These are phyloP conservation scores for Populus deltoides DNA, from an alignment of 345 rosid species.

Conservation along the genomic window DNA sequence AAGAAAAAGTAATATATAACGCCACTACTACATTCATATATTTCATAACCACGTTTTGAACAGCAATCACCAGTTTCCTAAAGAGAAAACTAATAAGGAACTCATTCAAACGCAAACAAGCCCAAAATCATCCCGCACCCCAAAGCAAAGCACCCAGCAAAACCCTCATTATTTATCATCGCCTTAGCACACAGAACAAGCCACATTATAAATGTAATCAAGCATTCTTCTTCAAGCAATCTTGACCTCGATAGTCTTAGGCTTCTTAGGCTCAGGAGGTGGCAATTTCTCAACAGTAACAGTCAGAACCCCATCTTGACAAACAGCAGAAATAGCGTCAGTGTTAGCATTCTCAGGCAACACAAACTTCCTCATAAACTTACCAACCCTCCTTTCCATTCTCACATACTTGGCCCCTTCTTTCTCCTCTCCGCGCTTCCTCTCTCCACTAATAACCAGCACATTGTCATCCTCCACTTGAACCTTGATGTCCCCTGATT, in stretches of 20 bases:
- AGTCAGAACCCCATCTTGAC: constrained; percentile 69
- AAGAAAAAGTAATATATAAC: too few relatives aligned
- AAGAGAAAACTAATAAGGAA: too few relatives aligned
- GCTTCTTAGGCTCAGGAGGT: constrained; percentile 80
- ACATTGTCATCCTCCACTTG: constrained; percentile 75
- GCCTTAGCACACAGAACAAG: neutral
- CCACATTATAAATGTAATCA: neutral
- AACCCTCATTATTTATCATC: neutral
- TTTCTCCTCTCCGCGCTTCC: constrained; percentile 54
- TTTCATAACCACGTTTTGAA: too few relatives aligned
- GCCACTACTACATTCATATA: too few relatives aligned
- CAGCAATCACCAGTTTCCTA: too few relatives aligned
- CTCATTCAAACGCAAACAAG: too few relatives aligned
- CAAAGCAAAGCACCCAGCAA: too few relatives aligned
- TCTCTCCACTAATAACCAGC: constrained; percentile 60
- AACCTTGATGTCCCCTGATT: constrained; percentile 60
- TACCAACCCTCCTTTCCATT: constrained; percentile 79
- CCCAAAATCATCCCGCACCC: too few relatives aligned
- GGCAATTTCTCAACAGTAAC: constrained; percentile 74
- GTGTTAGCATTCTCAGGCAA: constrained; percentile 68
- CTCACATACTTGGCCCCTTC: constrained; percentile 61
- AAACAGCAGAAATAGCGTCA: constrained; percentile 57
- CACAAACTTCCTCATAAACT: constrained; percentile 69
- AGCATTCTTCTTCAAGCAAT: constrained; percentile 39
- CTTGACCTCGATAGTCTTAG: constrained; percentile 65